phyloP scores from a whole-genome alignment of 768 basidiomycete species.

The Mycena maculata region DNA sequence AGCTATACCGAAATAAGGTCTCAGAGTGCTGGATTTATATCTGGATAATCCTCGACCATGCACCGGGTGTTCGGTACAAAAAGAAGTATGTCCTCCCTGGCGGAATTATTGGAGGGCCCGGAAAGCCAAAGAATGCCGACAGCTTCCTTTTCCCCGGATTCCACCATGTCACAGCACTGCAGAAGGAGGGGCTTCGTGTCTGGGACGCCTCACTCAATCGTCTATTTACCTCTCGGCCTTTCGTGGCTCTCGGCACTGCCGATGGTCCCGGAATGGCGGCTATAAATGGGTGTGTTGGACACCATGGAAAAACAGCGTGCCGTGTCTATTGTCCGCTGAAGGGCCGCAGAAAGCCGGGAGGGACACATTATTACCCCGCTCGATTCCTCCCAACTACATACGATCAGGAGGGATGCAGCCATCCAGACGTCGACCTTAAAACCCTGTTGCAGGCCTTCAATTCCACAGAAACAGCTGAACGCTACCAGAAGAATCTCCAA shows the following conservation, averaged over 20 bases:
- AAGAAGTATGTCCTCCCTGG: constrained; percentile 46
- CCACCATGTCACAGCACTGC: constrained; percentile 36
- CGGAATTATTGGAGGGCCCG: constrained; percentile 44
- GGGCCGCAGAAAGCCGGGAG: background rate
- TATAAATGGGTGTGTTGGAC: constrained; percentile 45
- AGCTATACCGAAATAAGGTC: constrained; percentile 40
- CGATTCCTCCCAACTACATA: background rate
- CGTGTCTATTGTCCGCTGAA: background rate
- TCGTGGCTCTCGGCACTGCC: constrained; percentile 31
- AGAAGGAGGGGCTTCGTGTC: background rate
- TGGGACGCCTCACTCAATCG: background rate
- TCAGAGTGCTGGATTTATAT: constrained; percentile 38
- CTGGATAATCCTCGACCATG: constrained; percentile 43
- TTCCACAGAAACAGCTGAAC: background rate
- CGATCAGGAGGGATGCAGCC: background rate
- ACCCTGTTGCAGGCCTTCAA: background rate
- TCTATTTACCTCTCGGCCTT: constrained; percentile 13
- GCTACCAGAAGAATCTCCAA: background rate
- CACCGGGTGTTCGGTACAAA: constrained; percentile 40
- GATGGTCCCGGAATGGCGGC: constrained; percentile 40
- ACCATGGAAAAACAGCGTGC: constrained; percentile 1
- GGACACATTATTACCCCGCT: constrained; percentile 11
- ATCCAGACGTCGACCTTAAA: background rate
- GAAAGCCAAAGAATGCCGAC: constrained; percentile 46
- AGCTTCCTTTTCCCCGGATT: constrained; percentile 43